phyloP scores from a whole-genome alignment of 768 basidiomycete genomes.

The Suillus bovinus region DNA sequence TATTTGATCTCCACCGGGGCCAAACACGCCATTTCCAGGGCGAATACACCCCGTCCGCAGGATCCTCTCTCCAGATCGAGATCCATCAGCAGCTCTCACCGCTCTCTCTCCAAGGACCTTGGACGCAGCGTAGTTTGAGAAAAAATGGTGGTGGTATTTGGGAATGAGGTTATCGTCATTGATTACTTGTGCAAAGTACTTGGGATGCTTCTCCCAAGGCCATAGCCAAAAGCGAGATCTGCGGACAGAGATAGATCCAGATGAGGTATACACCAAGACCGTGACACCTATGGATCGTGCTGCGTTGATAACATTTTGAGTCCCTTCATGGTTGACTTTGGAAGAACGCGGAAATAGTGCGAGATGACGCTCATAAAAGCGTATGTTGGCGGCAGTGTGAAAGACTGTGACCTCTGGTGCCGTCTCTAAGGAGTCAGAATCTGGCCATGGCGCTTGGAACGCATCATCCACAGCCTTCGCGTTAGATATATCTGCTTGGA shows the following conservation, averaged over 20 bases:
- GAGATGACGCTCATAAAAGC: constrained; percentile 68
- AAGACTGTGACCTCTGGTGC: constrained; percentile 57
- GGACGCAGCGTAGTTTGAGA: constrained; percentile 77
- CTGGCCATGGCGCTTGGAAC: constrained; percentile 66
- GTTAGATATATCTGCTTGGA: constrained; percentile 60
- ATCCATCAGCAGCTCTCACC: constrained; percentile 44
- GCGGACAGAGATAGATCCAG: constrained; percentile 61
- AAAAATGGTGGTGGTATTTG: constrained; percentile 58
- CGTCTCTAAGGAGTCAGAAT: constrained; percentile 19
- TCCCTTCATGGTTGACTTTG: constrained; percentile 66
- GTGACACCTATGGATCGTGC: constrained; percentile 54
- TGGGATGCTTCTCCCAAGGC: constrained; percentile 71
- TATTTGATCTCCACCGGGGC: constrained; percentile 72
- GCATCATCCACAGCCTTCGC: constrained; percentile 53
- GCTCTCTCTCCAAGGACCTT: constrained; percentile 58
- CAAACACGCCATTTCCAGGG: constrained; percentile 79
- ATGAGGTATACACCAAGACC: constrained; percentile 71
- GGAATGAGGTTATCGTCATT: constrained; percentile 57
- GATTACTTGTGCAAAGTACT: constrained; percentile 59
- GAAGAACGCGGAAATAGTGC: constrained; percentile 54
- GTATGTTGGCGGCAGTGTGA: constrained; percentile 77
- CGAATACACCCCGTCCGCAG: constrained; percentile 73
- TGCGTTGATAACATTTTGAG: constrained; percentile 64
- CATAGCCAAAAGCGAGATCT: constrained; percentile 64
- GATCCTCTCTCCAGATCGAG: constrained; percentile 30